Conservation (phyloP, 2,329 filamentous ascomycete genomes). For the Fusarium torulosum region DNA sequence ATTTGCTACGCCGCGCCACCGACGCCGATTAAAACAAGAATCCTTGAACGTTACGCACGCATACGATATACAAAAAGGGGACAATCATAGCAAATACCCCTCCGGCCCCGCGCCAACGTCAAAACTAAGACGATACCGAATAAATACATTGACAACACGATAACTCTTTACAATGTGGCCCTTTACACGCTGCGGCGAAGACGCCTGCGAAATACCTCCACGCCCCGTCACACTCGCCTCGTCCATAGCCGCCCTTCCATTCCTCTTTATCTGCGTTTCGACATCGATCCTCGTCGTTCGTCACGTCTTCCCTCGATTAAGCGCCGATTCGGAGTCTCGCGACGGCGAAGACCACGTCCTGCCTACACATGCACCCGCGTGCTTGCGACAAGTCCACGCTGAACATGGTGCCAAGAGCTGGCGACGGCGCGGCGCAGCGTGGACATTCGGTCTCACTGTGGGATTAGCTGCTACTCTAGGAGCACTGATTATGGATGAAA, state of each 20-base stretch:
- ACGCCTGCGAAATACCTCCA: slow-evolving; percentile 65
- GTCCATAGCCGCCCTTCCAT: slow-evolving; percentile 74
- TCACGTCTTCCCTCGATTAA: slow-evolving; percentile 80
- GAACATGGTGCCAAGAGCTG: slow-evolving; percentile 67
- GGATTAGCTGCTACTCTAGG: slow-evolving; percentile 82
- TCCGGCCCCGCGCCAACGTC: slow-evolving; percentile 21
- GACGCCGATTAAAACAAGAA: slow-evolving; percentile 2
- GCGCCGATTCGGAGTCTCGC: slow-evolving; percentile 61
- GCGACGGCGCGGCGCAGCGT: slow-evolving; percentile 66
- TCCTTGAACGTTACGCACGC: background rate
- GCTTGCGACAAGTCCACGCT: slow-evolving; percentile 69
- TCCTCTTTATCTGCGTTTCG: slow-evolving; percentile 76
- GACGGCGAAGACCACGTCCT: slow-evolving; percentile 73
- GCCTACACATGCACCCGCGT: slow-evolving; percentile 71
- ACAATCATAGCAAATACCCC: background rate
- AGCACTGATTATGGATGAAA: slow-evolving; percentile 86
- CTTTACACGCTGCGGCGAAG: slow-evolving; percentile 65
- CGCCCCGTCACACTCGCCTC: slow-evolving; percentile 58
- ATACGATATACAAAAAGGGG: slow-evolving; percentile 5
- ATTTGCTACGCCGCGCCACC: slow-evolving; percentile 16
- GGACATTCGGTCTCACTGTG: slow-evolving; percentile 81
- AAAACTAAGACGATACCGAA: slow-evolving; percentile 5
- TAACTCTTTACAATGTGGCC: slow-evolving; percentile 53
- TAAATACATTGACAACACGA: slow-evolving; percentile 4
- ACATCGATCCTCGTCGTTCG: slow-evolving; percentile 73